Conservation (phyloP, 345 rosid genomes). For the Abelmoschus esculentus region DNA sequence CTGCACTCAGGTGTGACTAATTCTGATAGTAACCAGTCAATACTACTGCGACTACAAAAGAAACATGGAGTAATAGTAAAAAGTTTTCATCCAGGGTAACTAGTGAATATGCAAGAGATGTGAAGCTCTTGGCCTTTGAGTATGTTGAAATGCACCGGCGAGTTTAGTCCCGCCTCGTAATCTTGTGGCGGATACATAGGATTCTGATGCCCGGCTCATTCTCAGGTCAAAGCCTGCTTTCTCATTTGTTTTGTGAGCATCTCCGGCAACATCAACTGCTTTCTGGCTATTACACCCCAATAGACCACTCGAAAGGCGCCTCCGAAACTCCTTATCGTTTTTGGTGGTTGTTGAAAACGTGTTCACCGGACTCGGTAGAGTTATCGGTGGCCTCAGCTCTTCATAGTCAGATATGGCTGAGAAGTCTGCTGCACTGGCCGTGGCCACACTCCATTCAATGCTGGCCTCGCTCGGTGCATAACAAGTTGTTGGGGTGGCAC, state of each 20-base stretch:
- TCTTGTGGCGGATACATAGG: conserved; percentile 27
- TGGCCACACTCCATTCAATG: conserved; percentile 83
- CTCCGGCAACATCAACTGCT: conserved; percentile 50
- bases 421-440: conserved; percentile 69
- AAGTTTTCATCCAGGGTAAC: not conserved
- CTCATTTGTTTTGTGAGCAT: conserved; percentile 8
- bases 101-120: conserved; percentile 35
- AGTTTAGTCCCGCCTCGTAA: conserved; percentile 38
- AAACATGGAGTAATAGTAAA: not conserved
- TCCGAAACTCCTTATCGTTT: conserved; percentile 6
- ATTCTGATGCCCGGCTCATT: conserved; percentile 19
- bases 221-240: conserved; percentile 22
- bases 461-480: conserved; percentile 88
- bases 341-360: conserved; percentile 19
- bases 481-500: conserved; percentile 38
- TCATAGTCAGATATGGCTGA: conserved; percentile 60
- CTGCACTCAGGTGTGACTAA: conserved; percentile 1
- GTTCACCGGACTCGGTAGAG: conserved; percentile 22
- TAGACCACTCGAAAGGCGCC: conserved; percentile 26
- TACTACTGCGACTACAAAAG: not conserved
- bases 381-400: conserved; percentile 28
- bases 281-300: conserved; percentile 73
- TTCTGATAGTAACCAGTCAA: not conserved
- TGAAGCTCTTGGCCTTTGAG: conserved; percentile 22
- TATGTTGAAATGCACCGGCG: conserved; percentile 22